Conservation (phyloP, 495 filamentous ascomycete species). For the Penicillium daleae region DNA sequence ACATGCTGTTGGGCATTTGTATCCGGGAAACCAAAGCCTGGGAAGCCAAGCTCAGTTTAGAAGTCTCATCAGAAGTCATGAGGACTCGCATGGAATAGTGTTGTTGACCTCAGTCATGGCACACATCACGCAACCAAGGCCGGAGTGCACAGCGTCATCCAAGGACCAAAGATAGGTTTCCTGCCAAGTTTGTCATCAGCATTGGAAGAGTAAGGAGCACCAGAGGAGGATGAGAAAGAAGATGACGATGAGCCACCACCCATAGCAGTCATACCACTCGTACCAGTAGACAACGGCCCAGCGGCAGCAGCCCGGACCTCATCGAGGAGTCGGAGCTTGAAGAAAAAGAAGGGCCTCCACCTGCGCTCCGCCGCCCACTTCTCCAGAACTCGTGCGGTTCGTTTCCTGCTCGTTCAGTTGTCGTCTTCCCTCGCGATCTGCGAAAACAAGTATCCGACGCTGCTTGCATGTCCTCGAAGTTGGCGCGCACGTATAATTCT, state of each 20-base stretch:
- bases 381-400: neutral
- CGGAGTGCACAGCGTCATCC: neutral
- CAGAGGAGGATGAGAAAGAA: neutral
- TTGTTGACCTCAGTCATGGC: neutral
- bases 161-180: neutral
- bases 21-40: constrained; percentile 53
- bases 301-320: neutral
- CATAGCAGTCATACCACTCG: neutral
- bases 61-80: neutral
- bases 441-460: neutral
- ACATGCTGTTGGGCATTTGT: constrained; percentile 48
- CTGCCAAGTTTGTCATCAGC: neutral
- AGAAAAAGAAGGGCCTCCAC: neutral
- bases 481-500: neutral
- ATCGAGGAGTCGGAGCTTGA: neutral
- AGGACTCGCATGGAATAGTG: neutral
- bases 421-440: neutral
- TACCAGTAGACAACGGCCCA: neutral
- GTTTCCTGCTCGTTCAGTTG: neutral
- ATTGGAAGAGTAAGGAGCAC: neutral
- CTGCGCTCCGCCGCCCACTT: neutral
- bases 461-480: constrained; percentile 3
- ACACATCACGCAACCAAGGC: neutral
- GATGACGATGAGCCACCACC: neutral
- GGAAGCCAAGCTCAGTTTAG: constrained; percentile 55